Base-by-base conservation (phyloP, 73 alveolate genomes). In the Paramecium caudatum region DNA sequence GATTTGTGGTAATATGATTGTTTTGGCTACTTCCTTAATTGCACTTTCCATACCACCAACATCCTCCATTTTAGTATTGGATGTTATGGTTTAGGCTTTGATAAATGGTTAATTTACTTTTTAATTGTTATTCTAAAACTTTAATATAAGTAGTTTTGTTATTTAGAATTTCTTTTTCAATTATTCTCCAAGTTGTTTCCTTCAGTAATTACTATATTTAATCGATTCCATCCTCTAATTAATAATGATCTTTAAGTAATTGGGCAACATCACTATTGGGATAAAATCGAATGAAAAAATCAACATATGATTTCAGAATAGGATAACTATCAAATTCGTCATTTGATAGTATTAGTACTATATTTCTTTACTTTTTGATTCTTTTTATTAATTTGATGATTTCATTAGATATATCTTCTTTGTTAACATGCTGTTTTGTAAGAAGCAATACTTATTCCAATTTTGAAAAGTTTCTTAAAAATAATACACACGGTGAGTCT, bases 1-100 rank as follows among this genome's bases (percentile, higher is more conserved):
- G 23, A 90, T 86, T 27, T 92, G 82, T 3, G 98, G 98, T 3
- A 95, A 94, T 84, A 94, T 78, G 8, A 96, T 92, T 6, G 99
- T 96, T 46, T 96, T 90, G 19, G 91, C 49, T 16, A 97, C 95
- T 49, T 95, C 99, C 46, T 95, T 93, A 37, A 96, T 97, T 3
- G 98, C 98, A 16, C 68, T 92, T n/a, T 91, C 94, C 62, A 97
- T 93, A n/a, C 99, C 99, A 10, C 99, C 99, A 5, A 97, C 95
- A 82, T 97, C 99, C 46, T 90, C 97, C 98, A 98, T 95, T 49
- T 88, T 96, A 4, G 94, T 95, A 48, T 91, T 93, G 0, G 98
- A 30, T 8, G 47, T 25, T 32, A 68, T 68, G 25, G 47, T 34
- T 68, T 68, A 68, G 37, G 84, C 84, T 55, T 27, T 55, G 23